Evolutionary conservation across 106 monocot genomes (phyloP), one percentile per base, ranked within the genome.

Genomic region (Acorus gramineus): DNA sequence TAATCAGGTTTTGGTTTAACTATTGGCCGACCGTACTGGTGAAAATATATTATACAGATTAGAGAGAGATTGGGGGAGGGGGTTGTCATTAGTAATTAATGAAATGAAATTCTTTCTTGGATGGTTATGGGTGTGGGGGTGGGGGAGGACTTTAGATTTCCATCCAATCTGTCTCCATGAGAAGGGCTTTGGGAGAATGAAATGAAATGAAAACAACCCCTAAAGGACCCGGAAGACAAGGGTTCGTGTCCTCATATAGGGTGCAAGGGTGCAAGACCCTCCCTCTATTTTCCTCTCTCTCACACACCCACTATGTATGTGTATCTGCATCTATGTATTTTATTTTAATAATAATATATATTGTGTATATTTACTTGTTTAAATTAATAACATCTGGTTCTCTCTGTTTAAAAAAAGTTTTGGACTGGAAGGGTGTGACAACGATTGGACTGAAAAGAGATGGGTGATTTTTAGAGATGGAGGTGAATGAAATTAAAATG

Each of bases 181-280:
- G 42, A 57, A 7, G 64, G 50, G 66, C 44, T 62, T 53, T 56
- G 45, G 11, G 64, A 28, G 28, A 28, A 28, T 28, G 28, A 53
- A 71, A 72, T 50, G 64, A 69, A 50, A 69, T 50, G 58, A 60
- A 43, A 28, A n/a, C 14, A 43, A 11, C 5, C 42, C 61, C 61
- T 12, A 47, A 63, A 60, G 28, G 62, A 62, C 42, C 85, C 89
- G 64, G 74, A 82, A 85, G 82, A 90, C 80, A 90, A 75, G 89
- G 85, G 82, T 62, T 85, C 77, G 66, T 90, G 89, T 85, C 80
- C 76, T 80, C 82, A 61, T 68, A 61, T 69, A 69, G 85, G 85
- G 69, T 66, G 70, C 81, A 84, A 28, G 28, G 62, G 73, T 73
- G 14, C 71, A 74, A 53, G 52, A 58, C 70, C 69, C 66, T 28